These are phyloP conservation scores for Gossypium australe DNA, from an alignment of 345 rosid species.

Conservation along the genomic window DNA sequence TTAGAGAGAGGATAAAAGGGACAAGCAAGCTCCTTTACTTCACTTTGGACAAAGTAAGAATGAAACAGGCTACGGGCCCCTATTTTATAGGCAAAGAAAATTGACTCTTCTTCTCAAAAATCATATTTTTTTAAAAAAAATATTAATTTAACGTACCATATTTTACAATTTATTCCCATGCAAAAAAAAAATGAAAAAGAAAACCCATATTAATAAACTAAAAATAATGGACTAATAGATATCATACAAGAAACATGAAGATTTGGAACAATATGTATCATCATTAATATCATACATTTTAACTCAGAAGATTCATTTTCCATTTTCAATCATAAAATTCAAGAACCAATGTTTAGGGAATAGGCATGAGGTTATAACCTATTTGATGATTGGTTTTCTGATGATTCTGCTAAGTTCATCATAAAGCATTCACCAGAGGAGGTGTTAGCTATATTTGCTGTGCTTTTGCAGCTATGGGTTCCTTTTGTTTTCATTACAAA, in stretches of 20 bases:
- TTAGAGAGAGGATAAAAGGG: neutral
- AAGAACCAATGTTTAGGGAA: neutral
- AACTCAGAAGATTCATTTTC: neutral
- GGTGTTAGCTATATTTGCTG: neutral
- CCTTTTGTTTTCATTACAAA: conserved; percentile 14
- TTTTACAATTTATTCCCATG: neutral
- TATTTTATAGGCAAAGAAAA: conserved; percentile 8
- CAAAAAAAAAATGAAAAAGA: neutral
- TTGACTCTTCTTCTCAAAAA: neutral
- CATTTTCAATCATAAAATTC: neutral
- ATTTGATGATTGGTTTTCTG: conserved; percentile 9
- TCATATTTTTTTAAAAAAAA: neutral
- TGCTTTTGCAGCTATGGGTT: neutral
- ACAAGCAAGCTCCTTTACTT: conserved; percentile 24
- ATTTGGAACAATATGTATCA: neutral
- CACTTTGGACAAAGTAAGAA: neutral
- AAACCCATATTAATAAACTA: neutral
- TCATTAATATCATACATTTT: neutral
- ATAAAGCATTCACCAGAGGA: neutral
- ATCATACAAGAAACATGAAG: neutral
- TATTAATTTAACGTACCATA: neutral
- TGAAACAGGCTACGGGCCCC: neutral
- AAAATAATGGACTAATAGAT: neutral
- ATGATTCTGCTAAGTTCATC: conserved; percentile 6
- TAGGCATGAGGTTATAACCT: conserved; percentile 1